phyloP scores from a whole-genome alignment of 176 grass and related monocot genomes.

The Elymus sibiricus region DNA sequence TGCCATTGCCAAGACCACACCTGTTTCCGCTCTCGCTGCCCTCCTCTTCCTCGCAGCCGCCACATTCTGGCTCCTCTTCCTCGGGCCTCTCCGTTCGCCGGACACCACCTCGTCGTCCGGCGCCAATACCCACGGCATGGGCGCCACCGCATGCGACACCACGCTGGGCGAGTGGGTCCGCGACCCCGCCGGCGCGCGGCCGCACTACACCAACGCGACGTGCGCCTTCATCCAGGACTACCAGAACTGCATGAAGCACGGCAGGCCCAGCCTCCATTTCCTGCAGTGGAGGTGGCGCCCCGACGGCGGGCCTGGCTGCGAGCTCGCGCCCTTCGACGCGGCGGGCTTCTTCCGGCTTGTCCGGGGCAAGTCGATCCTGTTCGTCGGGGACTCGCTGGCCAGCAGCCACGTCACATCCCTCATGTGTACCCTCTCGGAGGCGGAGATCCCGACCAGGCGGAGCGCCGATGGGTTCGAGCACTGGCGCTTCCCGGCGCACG shows the following conservation, averaged over 20 bases:
- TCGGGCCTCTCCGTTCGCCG: background rate
- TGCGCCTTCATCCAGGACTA: constrained; percentile 57
- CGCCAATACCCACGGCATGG: background rate
- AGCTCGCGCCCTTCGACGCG: constrained; percentile 33
- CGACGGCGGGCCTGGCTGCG: background rate
- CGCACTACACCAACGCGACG: constrained; percentile 47
- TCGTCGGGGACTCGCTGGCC: constrained; percentile 65
- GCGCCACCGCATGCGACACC: constrained; percentile 3
- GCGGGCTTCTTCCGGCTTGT: constrained; percentile 34
- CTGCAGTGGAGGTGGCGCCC: constrained; percentile 60
- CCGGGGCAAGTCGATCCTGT: constrained; percentile 39
- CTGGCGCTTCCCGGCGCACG: constrained; percentile 56
- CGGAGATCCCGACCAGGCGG: constrained; percentile 14
- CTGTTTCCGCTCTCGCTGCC: background rate
- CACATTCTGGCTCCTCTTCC: constrained; percentile 1
- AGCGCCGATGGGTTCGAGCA: constrained; percentile 32
- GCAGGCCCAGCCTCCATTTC: constrained; percentile 40
- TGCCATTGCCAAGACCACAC: background rate
- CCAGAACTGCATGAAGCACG: constrained; percentile 71
- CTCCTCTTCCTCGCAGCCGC: constrained; percentile 9
- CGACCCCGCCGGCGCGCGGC: background rate
- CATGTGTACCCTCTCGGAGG: constrained; percentile 37
- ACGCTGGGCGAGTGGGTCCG: constrained; percentile 43
- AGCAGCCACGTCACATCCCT: constrained; percentile 62
- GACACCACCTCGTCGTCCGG: background rate